phyloP scores from a whole-genome alignment of 345 rosid genomes.

The Citrus cavaleriei region DNA sequence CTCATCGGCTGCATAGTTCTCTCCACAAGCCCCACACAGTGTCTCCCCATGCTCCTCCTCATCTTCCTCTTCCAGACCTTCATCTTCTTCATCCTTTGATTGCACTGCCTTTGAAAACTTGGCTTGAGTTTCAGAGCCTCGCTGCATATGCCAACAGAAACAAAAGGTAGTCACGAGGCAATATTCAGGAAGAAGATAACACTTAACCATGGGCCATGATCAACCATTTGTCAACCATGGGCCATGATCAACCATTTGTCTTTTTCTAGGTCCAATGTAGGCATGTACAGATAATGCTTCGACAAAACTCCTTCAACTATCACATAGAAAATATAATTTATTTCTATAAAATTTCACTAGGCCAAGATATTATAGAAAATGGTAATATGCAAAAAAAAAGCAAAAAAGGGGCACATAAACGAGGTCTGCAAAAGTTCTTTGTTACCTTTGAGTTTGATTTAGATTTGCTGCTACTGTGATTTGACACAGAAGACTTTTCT shows the following conservation, averaged over 20 bases:
- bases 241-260: not conserved
- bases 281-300: not conserved
- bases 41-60: constrained; percentile 64
- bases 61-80: constrained; percentile 53
- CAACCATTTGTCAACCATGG: not conserved
- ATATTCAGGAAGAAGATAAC: not conserved
- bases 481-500: constrained; percentile 62
- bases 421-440: not conserved
- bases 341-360: not conserved
- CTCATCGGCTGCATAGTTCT: constrained; percentile 53
- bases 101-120: constrained; percentile 37
- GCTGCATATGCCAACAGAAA: constrained; percentile 27
- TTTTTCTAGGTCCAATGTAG: not conserved
- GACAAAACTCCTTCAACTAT: not conserved
- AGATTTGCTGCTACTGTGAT: constrained; percentile 67
- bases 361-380: not conserved
- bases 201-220: not conserved
- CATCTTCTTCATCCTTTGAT: constrained; percentile 52
- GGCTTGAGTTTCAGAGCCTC: constrained; percentile 48
- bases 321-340: not conserved
- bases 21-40: constrained; percentile 65
- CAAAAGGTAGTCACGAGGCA: not conserved
- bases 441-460: constrained; percentile 71
- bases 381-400: not conserved
- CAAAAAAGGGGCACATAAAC: not conserved